These are phyloP conservation scores for Beauveria medogensis DNA, from an alignment of 2,329 filamentous ascomycete genomes.

Conservation along the genomic window DNA sequence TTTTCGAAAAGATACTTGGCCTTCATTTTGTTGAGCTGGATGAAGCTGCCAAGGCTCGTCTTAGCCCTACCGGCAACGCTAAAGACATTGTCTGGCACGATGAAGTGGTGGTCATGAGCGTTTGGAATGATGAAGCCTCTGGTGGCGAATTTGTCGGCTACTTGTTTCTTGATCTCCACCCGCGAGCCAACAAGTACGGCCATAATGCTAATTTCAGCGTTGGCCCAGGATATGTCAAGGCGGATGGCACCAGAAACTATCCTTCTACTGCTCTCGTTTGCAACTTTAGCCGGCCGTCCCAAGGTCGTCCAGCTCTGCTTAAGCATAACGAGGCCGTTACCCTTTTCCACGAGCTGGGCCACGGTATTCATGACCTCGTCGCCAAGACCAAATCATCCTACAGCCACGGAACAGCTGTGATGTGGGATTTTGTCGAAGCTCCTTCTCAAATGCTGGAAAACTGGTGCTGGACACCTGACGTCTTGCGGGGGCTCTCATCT, in stretches of 20 bases:
- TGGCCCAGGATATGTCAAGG: conserved; percentile 60
- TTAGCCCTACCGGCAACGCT: conserved; percentile 60
- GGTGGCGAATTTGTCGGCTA: conserved; percentile 71
- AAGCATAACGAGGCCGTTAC: conserved; percentile 81
- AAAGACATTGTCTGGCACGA: conserved; percentile 74
- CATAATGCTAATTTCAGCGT: conserved; percentile 82
- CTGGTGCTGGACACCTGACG: conserved; percentile 64
- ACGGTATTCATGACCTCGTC: conserved; percentile 63
- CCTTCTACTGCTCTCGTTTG: conserved; percentile 74
- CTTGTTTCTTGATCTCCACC: conserved; percentile 74
- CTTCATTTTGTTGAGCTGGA: conserved; percentile 68
- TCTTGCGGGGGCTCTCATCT: conserved; percentile 58
- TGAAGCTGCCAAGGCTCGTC: conserved; percentile 53
- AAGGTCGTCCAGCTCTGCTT: conserved; percentile 67
- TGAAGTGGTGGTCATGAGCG: conserved; percentile 74
- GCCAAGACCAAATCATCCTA: conserved; percentile 54
- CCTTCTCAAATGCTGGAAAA: conserved; percentile 69
- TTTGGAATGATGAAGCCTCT: conserved; percentile 69
- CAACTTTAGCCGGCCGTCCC: conserved; percentile 76
- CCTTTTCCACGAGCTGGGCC: conserved; percentile 69
- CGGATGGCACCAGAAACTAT: conserved; percentile 63
- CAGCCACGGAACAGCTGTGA: conserved; percentile 60
- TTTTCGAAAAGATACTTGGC: conserved; percentile 77
- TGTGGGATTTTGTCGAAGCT: conserved; percentile 63
- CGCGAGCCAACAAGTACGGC: conserved; percentile 73